Conservation (phyloP, 768 basidiomycete genomes). For the Leccinum longicurvipes region DNA sequence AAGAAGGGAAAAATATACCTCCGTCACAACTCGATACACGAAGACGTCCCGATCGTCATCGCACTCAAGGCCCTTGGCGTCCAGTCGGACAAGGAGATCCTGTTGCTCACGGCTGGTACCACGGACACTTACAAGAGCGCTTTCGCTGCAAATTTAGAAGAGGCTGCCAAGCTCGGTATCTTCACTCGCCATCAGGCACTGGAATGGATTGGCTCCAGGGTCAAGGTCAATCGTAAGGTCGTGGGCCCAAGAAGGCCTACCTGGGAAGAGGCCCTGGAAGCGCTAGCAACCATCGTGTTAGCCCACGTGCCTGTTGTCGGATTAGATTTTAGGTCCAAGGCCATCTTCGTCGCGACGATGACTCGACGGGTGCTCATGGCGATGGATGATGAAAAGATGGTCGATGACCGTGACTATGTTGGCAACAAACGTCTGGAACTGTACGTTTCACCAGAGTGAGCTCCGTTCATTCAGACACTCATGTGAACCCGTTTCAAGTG, state of each 20-base stretch:
- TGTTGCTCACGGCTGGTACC: constrained; percentile 89
- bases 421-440: constrained; percentile 98
- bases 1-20: constrained; percentile 95
- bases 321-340: constrained; percentile 89
- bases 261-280: constrained; percentile 95
- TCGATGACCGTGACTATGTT: constrained; percentile 98
- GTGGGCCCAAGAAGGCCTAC: constrained; percentile 80
- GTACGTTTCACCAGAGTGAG: constrained; percentile 46
- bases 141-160: constrained; percentile 91
- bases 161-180: constrained; percentile 85
- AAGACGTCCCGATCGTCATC: constrained; percentile 94
- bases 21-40: constrained; percentile 95
- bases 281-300: constrained; percentile 94
- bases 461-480: constrained; percentile 5
- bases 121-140: constrained; percentile 82
- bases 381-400: constrained; percentile 94
- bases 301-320: constrained; percentile 92
- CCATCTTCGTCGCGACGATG: constrained; percentile 97
- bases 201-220: constrained; percentile 91
- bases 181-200: constrained; percentile 93
- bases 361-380: constrained; percentile 94
- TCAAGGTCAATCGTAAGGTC: constrained; percentile 81
- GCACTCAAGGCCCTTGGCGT: constrained; percentile 96
- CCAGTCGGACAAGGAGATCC: constrained; percentile 96
- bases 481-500: constrained; percentile 50